phyloP scores from a whole-genome alignment of 768 basidiomycete species.

The Coprinopsis sp. region DNA sequence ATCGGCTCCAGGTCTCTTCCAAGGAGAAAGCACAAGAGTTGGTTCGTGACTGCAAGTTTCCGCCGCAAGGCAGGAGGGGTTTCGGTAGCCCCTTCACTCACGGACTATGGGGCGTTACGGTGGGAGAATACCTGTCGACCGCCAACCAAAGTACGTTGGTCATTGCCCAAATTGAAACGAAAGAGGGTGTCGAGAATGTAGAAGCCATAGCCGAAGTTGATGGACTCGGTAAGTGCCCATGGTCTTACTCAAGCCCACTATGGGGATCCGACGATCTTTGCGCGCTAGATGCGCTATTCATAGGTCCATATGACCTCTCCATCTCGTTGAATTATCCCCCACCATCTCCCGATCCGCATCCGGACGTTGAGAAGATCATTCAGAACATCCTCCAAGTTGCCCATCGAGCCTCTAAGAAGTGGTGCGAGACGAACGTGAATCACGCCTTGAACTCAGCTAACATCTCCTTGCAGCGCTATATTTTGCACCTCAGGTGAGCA shows the following conservation, averaged over 20 bases:
- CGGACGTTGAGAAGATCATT: conserved; percentile 57
- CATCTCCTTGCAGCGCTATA: conserved; percentile 17
- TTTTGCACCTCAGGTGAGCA: conserved; percentile 24
- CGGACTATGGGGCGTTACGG: conserved; percentile 48
- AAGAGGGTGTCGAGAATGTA: conserved; percentile 54
- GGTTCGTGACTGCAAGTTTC: conserved; percentile 55
- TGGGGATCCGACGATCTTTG: conserved; percentile 21
- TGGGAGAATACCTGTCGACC: conserved; percentile 44
- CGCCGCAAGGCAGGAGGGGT: conserved; percentile 57
- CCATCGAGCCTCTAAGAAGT: conserved; percentile 59
- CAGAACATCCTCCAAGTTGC: conserved; percentile 45
- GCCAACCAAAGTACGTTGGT: conserved; percentile 55
- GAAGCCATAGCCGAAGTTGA: conserved; percentile 56
- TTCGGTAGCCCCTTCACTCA: conserved; percentile 65
- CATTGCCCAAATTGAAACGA: conserved; percentile 66
- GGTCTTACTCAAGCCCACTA: background rate
- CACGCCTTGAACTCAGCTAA: background rate
- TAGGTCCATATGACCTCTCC: conserved; percentile 69
- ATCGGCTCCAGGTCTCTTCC: conserved; percentile 43
- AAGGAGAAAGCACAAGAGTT: conserved; percentile 53
- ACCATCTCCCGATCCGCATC: conserved; percentile 61
- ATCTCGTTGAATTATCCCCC: conserved; percentile 54
- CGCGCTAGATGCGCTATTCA: conserved; percentile 41
- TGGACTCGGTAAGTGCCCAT: conserved; percentile 49
- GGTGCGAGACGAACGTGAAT: conserved; percentile 30